Evolutionary conservation across 352 stramenopile species (phyloP), one percentile per base, ranked within the genome.

Genomic region (Pythium utonaiense): DNA sequence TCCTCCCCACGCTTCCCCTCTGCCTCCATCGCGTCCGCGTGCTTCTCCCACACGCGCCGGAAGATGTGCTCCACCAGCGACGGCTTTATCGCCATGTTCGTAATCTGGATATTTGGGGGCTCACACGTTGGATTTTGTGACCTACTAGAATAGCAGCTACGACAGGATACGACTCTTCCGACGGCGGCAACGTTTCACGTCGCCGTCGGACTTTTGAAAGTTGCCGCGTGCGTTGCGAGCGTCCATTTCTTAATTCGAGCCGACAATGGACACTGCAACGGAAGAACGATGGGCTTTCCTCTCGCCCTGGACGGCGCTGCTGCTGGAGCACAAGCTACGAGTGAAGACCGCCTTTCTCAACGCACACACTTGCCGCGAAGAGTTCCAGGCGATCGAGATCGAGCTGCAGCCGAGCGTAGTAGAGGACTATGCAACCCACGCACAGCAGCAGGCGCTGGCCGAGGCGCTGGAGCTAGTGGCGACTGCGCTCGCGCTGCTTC

Each of bases 61-160:
- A 93, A 89, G 59, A 91, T 64, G 58, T 88, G 80, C 62, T 91
- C 80, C 49, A 93, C 80, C 17, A 93, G 62, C 28, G 74, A 72
- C 22, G 69, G 55, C 59, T 87, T 86, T 72, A 91, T 79, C 36
- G 54, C 24, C 62, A 64, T 64, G 14, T 64, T 64, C 38, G 17
- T 40, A 40, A 40, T 40, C 33, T 40, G 6, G 9, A 40, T 8
- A n/a, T 40, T 40, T 7, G 41, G 24, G 12, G 5, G 16, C 7
- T 30, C 7, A 25, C 5, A 33, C 28, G 28, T 33, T 33, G 28
- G 28, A 33, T 33, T 10, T 10, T 49, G 41, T 25, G 34, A 36
- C 21, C n/a, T 47, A 47, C 45, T 52, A 3, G 13, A 21, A 34
- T 52, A 36, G 27, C 7, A n/a, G n/a, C 10, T 25, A 13, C 17